Evolutionary conservation across 257 asterid species (phyloP).

Genomic region (Hygrophila difformis): DNA sequence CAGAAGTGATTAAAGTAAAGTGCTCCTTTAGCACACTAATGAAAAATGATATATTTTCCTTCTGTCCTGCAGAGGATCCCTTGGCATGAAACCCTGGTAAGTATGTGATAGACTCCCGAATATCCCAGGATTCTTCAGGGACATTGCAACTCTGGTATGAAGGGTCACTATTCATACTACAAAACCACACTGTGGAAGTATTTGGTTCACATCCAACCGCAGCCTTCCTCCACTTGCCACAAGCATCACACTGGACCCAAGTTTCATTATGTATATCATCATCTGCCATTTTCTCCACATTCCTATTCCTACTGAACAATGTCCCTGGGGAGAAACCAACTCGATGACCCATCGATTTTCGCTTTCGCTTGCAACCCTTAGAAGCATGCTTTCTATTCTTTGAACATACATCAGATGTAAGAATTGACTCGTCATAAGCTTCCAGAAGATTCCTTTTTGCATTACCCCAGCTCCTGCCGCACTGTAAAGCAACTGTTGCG

Average conservation of each 20-base stretch:
- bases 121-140: slow-evolving; percentile 86
- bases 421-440: slow-evolving; percentile 37
- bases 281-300: slow-evolving; percentile 22
- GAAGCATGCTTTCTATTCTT: slow-evolving; percentile 32
- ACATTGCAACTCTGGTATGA: slow-evolving; percentile 58
- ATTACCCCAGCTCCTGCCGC: slow-evolving; percentile 30
- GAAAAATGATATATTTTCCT: slow-evolving; percentile 71
- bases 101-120: slow-evolving; percentile 46
- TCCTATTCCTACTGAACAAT: slow-evolving; percentile 30
- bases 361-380: slow-evolving; percentile 14
- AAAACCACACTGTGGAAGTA: slow-evolving; percentile 74
- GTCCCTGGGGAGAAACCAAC: slow-evolving; percentile 23
- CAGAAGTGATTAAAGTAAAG: slow-evolving; percentile 40
- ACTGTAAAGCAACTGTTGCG: slow-evolving; percentile 18
- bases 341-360: slow-evolving; percentile 16
- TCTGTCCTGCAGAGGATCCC: slow-evolving; percentile 59
- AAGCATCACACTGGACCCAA: slow-evolving; percentile 97
- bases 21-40: slow-evolving; percentile 71
- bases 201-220: slow-evolving; percentile 32
- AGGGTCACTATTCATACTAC: slow-evolving; percentile 83
- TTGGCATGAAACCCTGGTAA: slow-evolving; percentile 72
- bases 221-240: slow-evolving; percentile 94
- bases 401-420: slow-evolving; percentile 20
- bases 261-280: slow-evolving; percentile 44
- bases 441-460: slow-evolving; percentile 57